These are phyloP conservation scores for Annulohypoxylon moriforme DNA, from an alignment of 495 filamentous ascomycete genomes.

Conservation along the genomic window DNA sequence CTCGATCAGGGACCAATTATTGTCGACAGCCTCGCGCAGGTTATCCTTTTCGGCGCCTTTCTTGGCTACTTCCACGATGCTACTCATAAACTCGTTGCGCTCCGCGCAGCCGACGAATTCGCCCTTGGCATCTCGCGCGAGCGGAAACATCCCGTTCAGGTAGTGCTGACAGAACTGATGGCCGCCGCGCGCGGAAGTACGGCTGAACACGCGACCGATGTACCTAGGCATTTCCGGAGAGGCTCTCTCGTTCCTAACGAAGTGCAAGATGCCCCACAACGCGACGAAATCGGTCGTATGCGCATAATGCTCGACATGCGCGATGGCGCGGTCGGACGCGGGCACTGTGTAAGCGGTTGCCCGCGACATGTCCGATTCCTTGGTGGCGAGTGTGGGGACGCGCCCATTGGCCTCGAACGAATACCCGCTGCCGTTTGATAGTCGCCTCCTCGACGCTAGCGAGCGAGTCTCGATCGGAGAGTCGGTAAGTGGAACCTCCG, in stretches of 20 bases:
- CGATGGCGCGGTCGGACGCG: slow-evolving; percentile 62
- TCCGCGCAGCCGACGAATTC: slow-evolving; percentile 52
- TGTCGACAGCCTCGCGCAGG: slow-evolving; percentile 54
- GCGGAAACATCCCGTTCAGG: slow-evolving; percentile 80
- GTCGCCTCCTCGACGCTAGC: slow-evolving; percentile 21
- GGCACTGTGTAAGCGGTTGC: slow-evolving; percentile 29
- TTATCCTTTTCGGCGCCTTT: slow-evolving; percentile 53
- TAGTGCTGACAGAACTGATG: slow-evolving; percentile 88
- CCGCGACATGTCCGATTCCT: slow-evolving; percentile 17
- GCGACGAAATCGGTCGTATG: slow-evolving; percentile 82
- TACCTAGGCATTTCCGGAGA: slow-evolving; percentile 66
- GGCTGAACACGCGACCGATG: slow-evolving; percentile 80
- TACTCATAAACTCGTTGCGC: slow-evolving; percentile 68
- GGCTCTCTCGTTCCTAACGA: slow-evolving; percentile 58
- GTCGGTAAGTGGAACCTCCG: slow-evolving; percentile 37
- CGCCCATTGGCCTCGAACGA: slow-evolving; percentile 20
- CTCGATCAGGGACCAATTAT: slow-evolving; percentile 47
- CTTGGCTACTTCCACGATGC: slow-evolving; percentile 56
- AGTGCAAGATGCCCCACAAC: slow-evolving; percentile 78
- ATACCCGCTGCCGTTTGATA: slow-evolving; percentile 28
- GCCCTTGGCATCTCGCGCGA: slow-evolving; percentile 50
- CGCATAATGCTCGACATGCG: slow-evolving; percentile 87
- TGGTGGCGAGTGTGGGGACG: slow-evolving; percentile 19
- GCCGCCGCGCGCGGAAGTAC: slow-evolving; percentile 66
- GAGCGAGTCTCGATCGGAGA: slow-evolving; percentile 40